A percentile compares a stretch with the other conserved stretches of the same genome.
Conservation (phyloP, 306 rosid species). For the Begonia peltatifolia region DNA sequence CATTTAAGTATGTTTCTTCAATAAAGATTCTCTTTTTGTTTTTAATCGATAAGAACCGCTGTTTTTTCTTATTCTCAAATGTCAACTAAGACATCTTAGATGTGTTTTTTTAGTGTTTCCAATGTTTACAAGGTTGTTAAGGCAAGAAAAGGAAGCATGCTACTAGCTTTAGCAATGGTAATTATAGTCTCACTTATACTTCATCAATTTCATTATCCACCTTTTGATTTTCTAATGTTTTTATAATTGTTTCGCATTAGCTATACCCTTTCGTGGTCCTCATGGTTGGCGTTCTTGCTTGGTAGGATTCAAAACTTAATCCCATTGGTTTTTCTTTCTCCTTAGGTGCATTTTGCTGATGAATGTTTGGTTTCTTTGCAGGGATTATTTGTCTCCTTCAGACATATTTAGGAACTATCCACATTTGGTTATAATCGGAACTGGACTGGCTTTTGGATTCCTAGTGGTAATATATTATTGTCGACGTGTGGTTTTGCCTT, state of each 20-base stretch:
- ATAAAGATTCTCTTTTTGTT: too few species aligned
- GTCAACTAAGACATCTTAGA: too few species aligned
- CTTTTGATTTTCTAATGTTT: too few species aligned
- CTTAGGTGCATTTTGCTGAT: too few species aligned
- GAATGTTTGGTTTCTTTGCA: slow-evolving; percentile 13
- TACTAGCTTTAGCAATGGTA: slow-evolving; percentile 88
- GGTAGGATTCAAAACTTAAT: slow-evolving; percentile 39
- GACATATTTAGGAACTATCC: slow-evolving; percentile 55
- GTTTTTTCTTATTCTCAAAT: too few species aligned
- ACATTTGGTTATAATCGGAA: slow-evolving; percentile 69
- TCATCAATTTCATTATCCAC: too few species aligned
- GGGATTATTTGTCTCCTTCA: slow-evolving; percentile 91
- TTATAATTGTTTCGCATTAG: slow-evolving; percentile 1
- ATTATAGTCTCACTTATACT: background rate
- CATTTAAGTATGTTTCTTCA: slow-evolving; percentile 51
- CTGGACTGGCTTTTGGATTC: slow-evolving; percentile 81
- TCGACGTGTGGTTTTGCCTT: too few species aligned
- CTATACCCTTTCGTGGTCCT: slow-evolving; percentile 71
- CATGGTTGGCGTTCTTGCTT: slow-evolving; percentile 57
- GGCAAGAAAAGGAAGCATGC: slow-evolving; percentile 63
- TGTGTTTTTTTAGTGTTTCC: slow-evolving; percentile 35
- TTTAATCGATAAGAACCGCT: too few species aligned
- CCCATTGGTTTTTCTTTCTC: background rate
- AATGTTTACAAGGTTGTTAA: slow-evolving; percentile 71
- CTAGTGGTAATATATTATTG: slow-evolving; percentile 42